phyloP scores from a whole-genome alignment of 768 basidiomycete genomes.

The Kwoniella europaea region DNA sequence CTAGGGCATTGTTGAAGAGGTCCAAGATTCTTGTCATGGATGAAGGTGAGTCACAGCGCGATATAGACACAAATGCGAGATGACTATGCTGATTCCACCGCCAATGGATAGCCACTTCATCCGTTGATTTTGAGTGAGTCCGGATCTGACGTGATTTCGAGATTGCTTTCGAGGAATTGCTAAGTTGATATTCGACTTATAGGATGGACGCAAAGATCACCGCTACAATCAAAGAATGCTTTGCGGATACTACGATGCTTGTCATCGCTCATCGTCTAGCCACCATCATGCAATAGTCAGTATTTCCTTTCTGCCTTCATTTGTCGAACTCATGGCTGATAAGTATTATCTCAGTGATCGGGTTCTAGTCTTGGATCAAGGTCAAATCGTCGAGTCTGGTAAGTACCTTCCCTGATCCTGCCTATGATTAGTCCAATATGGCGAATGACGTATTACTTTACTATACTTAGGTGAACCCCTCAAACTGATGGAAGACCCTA shows the following conservation, averaged over 20 bases:
- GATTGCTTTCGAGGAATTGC: too few relatives aligned
- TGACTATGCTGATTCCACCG: too few relatives aligned
- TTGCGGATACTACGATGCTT: conserved; percentile 52
- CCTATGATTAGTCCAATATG: too few relatives aligned
- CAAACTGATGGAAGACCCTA: conserved; percentile 33
- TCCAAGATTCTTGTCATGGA: conserved; percentile 57
- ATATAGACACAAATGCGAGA: too few relatives aligned
- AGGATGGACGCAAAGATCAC: conserved; percentile 58
- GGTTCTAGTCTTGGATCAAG: conserved; percentile 51
- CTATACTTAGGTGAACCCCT: conserved; percentile 41
- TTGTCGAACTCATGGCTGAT: not conserved
- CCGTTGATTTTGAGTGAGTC: conserved; percentile 56
- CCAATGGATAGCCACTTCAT: conserved; percentile 45
- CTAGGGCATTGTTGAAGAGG: conserved; percentile 51
- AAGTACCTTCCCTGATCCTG: not conserved
- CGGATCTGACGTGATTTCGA: not conserved
- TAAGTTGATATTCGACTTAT: not conserved
- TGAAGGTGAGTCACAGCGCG: conserved; percentile 40
- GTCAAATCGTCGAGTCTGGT: conserved; percentile 53
- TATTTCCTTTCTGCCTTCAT: not conserved
- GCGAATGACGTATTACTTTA: not conserved
- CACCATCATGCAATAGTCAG: conserved; percentile 55
- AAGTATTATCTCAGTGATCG: conserved; percentile 34
- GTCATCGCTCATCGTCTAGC: conserved; percentile 57
- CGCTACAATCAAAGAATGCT: conserved; percentile 50